These are phyloP conservation scores for Neurospora sp. DNA, from an alignment of 495 filamentous ascomycete species.

Conservation along the genomic window DNA sequence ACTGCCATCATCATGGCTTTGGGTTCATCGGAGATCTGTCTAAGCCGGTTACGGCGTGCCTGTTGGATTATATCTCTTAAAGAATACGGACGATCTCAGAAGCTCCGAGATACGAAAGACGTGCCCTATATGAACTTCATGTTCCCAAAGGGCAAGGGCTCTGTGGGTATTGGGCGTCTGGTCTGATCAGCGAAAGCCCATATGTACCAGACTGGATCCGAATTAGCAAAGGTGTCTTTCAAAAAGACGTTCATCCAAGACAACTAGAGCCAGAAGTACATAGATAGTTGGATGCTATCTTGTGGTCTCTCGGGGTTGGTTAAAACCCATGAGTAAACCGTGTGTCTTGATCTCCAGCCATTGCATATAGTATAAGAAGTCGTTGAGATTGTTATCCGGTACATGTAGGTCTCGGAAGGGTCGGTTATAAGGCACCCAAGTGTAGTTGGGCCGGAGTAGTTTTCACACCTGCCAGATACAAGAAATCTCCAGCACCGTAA, in stretches of 20 bases:
- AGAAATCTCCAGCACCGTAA: not conserved
- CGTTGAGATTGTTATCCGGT: not conserved
- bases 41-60: not conserved
- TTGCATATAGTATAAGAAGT: not conserved
- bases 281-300: not conserved
- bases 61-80: not conserved
- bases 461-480: not conserved
- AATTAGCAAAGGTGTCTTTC: not conserved
- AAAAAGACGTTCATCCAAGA: not conserved
- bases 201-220: not conserved
- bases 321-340: not conserved
- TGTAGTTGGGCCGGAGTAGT: not conserved
- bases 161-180: not conserved
- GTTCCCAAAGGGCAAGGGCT: not conserved
- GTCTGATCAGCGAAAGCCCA: not conserved
- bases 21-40: not conserved
- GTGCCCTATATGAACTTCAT: not conserved
- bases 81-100: no score
- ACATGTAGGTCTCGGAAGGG: not conserved
- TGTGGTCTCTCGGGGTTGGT: not conserved
- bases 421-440: not conserved
- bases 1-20: not conserved
- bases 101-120: not conserved
- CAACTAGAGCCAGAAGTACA: not conserved
- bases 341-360: not conserved